Conservation (phyloP, 371 early-diverging fungal species). For the Mortierella sp. region DNA sequence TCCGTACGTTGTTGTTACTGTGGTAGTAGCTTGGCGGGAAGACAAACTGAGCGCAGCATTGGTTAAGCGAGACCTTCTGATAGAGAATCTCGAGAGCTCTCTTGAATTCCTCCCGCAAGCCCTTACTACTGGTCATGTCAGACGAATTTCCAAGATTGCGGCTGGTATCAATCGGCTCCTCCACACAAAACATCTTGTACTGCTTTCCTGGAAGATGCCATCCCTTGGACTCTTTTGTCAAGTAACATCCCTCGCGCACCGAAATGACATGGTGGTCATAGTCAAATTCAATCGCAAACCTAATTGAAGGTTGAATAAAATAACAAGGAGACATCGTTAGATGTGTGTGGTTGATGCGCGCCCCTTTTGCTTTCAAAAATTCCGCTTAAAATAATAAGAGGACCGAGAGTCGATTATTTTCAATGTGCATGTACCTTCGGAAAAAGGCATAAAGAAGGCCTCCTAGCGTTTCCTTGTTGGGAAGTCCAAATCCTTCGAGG, state of each 20-base stretch:
- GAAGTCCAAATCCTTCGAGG: constrained; percentile 75
- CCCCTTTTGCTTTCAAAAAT: neutral
- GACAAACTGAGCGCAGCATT: constrained; percentile 62
- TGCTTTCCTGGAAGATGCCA: constrained; percentile 81
- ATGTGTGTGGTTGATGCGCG: neutral
- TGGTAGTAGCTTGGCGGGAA: constrained; percentile 57
- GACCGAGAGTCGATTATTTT: neutral
- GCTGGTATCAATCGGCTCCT: constrained; percentile 90
- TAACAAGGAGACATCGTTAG: neutral
- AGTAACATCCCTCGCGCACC: constrained; percentile 80
- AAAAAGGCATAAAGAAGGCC: constrained; percentile 90
- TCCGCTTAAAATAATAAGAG: neutral
- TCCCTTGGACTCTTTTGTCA: constrained; percentile 86
- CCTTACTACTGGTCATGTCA: constrained; percentile 80
- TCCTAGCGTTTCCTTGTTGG: constrained; percentile 84
- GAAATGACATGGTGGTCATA: constrained; percentile 86
- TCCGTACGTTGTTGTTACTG: constrained; percentile 33
- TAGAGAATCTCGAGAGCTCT: constrained; percentile 76
- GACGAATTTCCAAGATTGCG: constrained; percentile 94
- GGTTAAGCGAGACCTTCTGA: constrained; percentile 59
- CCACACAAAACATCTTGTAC: constrained; percentile 84
- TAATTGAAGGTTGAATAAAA: neutral
- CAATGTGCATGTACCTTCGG: constrained; percentile 64
- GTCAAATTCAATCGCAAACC: constrained; percentile 83
- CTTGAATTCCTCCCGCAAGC: constrained; percentile 83